Evolutionary conservation across 257 asterid species (phyloP), one percentile per base, ranked within the genome.

Genomic region (Nicotiana attenuata): DNA sequence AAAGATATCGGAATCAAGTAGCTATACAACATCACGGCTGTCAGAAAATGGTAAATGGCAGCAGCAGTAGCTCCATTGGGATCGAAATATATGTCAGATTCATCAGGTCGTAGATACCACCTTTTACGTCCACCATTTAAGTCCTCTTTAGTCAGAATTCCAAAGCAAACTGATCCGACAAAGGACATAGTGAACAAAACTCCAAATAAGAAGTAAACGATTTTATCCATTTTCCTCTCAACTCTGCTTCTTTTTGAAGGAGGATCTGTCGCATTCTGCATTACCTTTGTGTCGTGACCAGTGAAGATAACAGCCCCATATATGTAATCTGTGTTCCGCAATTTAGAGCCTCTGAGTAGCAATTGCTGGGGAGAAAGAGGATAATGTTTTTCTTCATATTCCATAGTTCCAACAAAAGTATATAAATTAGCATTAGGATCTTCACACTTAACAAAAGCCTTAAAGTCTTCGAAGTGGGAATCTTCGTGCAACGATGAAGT

Each of bases 401-500:
- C 95, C 98, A 95, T 92, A 33, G 90, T 95, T 82, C 99, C 99
- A 75, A 93, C 88, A 68, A 91, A 95, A 85, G 88, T 82, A 64
- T 95, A 95, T 77, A 95, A 82, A 85, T 89, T 95, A 19, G 99
- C 97, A 86, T 95, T 95, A 15, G 99, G 99, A 88, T 95, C 99
- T 82, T 95, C 99, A 78, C 99, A 93, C 81, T 85, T 93, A 5
- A 95, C 88, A 80, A 87, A 29, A 45, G 98, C 97, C 33, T 82
- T 88, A 82, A 95, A 95, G 73, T 90, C 91, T 3, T 67, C 47
- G 56, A 90, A 79, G 45, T 89, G 83, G 0, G 80, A 68, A 38
- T 92, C 99, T 61, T 85, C 97, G 3, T 81, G 82, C 50, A 95
- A 65, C 9, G 83, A 82, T 47, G 95, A 87, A 31, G 98, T 93